Evolutionary conservation across 139 green algal genomes (phyloP).

Genomic region (Chlamydomonas sphaeroides): DNA sequence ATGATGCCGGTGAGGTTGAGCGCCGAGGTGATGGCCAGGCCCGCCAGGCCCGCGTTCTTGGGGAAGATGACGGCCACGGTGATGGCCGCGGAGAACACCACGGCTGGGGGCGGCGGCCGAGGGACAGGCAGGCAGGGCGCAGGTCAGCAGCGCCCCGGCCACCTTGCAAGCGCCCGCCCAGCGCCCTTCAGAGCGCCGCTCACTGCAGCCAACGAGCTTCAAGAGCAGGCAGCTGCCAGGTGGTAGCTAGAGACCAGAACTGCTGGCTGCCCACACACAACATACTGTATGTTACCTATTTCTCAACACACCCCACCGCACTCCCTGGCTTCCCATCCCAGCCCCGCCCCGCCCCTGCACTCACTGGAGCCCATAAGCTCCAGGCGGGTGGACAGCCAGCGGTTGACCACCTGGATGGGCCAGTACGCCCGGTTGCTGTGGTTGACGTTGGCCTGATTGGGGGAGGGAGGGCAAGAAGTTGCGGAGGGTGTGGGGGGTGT

Average conservation of each 20-base stretch:
- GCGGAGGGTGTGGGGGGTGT: no score
- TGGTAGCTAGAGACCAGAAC: no score
- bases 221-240: no score
- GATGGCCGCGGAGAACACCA: conserved; percentile 66
- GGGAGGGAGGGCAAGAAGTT: not conserved
- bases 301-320: no score
- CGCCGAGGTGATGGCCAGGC: conserved; percentile 89
- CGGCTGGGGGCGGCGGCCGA: not conserved
- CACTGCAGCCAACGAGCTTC: no score
- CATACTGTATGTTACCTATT: no score
- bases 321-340: no score
- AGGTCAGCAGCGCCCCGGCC: no score
- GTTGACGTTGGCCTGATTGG: conserved; percentile 39
- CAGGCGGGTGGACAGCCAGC: conserved; percentile 93
- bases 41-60: conserved; percentile 80
- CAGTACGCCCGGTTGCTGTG: conserved; percentile 58
- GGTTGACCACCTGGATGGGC: conserved; percentile 78
- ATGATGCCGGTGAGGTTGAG: conserved; percentile 73
- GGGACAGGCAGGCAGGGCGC: not conserved
- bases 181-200: no score
- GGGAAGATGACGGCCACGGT: conserved; percentile 72
- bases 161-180: no score
- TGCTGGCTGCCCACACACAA: no score
- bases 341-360: no score
- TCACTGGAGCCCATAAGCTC: conserved; percentile 85